phyloP scores from a whole-genome alignment of 257 asterid genomes.

The Solanum commersonii region DNA sequence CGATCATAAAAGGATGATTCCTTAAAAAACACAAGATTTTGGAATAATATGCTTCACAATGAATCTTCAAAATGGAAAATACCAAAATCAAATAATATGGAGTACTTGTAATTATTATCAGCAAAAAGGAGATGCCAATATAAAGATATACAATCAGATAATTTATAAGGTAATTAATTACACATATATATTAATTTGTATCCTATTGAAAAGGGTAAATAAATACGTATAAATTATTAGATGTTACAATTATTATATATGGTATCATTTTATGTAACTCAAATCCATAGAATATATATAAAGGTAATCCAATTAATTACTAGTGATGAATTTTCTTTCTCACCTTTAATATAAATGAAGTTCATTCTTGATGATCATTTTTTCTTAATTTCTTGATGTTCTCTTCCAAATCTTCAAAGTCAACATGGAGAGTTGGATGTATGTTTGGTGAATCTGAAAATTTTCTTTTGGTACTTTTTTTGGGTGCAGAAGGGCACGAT shows the following conservation, averaged over 20 bases:
- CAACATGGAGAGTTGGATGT: conserved; percentile 16
- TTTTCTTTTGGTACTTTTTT: conserved; percentile 24
- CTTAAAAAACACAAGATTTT: not conserved
- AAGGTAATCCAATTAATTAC: not conserved
- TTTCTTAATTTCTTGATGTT: conserved; percentile 32
- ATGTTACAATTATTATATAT: not conserved
- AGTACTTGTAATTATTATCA: not conserved
- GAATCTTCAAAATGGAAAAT: not conserved
- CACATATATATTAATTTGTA: not conserved
- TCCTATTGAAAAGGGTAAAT: not conserved
- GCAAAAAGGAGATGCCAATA: not conserved
- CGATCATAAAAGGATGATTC: not conserved
- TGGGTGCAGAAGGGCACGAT: conserved; percentile 75
- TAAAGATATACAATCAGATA: not conserved
- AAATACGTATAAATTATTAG: not conserved
- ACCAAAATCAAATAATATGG: not conserved
- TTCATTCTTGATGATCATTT: conserved; percentile 5
- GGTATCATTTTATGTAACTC: not conserved
- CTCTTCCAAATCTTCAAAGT: conserved; percentile 6
- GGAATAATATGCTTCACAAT: not conserved
- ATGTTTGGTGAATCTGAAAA: conserved; percentile 6
- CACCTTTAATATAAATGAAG: not conserved
- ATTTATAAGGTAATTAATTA: not conserved
- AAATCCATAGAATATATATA: not conserved
- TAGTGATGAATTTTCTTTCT: not conserved